A percentile compares a stretch with the other conserved stretches of the same genome.
These are phyloP conservation scores for Rhizopogon vulgaris DNA, from an alignment of 768 basidiomycete genomes.

Conservation along the genomic window DNA sequence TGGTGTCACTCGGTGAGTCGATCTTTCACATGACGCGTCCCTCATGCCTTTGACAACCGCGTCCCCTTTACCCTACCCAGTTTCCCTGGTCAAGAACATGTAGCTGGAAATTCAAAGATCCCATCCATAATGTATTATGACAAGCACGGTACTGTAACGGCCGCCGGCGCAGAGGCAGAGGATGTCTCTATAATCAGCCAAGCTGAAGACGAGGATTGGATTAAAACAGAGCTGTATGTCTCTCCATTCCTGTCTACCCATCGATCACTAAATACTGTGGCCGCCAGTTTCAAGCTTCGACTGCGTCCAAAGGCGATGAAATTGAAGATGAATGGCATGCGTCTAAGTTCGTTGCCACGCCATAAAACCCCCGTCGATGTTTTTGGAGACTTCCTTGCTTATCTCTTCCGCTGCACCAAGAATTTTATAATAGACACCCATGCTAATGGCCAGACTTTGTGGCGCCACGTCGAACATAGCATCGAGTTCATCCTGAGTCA, in stretches of 20 bases:
- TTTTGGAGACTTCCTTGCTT: constrained; percentile 74
- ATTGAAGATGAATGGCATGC: constrained; percentile 81
- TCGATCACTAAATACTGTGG: not conserved
- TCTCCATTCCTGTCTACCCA: constrained; percentile 7
- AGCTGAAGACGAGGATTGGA: constrained; percentile 77
- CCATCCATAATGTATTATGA: constrained; percentile 76
- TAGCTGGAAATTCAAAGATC: constrained; percentile 80
- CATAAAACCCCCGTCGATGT: constrained; percentile 65
- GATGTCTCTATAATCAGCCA: constrained; percentile 47
- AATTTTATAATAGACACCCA: constrained; percentile 79
- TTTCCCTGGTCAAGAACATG: constrained; percentile 82
- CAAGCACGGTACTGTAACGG: constrained; percentile 54
- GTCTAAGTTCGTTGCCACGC: constrained; percentile 60
- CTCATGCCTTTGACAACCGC: not conserved
- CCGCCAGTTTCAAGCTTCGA: constrained; percentile 68
- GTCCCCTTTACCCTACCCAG: constrained; percentile 30
- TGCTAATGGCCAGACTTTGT: constrained; percentile 63
- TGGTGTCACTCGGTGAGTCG: constrained; percentile 65
- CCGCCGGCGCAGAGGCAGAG: constrained; percentile 76
- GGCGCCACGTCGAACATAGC: constrained; percentile 64
- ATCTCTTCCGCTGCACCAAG: constrained; percentile 68
- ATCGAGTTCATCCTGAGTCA: constrained; percentile 74
- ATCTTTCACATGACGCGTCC: not conserved
- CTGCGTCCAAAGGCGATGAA: constrained; percentile 73
- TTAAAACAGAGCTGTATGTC: constrained; percentile 67